Percentiles rank a stretch among this genome's conserved stretches.
These are phyloP conservation scores for Paecilomyces sp. DNA, from an alignment of 2,329 filamentous ascomycete genomes.

Conservation along the genomic window DNA sequence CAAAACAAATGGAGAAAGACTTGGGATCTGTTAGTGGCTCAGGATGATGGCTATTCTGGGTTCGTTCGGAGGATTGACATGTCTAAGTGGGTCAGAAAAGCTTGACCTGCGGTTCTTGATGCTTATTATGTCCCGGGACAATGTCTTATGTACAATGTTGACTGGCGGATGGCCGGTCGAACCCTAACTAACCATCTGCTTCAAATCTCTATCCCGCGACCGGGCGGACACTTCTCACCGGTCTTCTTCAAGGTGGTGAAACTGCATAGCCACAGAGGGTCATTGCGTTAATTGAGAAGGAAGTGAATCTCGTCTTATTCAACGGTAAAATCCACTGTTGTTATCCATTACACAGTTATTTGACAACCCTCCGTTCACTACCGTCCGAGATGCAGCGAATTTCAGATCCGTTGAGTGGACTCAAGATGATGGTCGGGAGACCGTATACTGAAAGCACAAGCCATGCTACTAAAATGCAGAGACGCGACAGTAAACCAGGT, in stretches of 20 bases:
- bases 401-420: too few relatives aligned
- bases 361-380: too few relatives aligned
- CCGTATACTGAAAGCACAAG: too few relatives aligned
- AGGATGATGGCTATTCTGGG: background rate
- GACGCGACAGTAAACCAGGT: too few relatives aligned
- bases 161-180: background rate
- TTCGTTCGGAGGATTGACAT: background rate
- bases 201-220: background rate
- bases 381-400: too few relatives aligned
- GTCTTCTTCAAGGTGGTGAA: background rate
- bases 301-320: too few relatives aligned
- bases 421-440: too few relatives aligned
- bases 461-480: too few relatives aligned
- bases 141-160: background rate
- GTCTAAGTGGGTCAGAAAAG: background rate
- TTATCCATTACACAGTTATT: background rate
- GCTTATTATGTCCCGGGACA: too few relatives aligned
- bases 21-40: background rate
- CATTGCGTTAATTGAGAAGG: too few relatives aligned
- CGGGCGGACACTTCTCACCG: background rate
- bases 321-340: background rate
- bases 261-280: background rate
- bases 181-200: background rate
- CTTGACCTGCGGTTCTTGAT: background rate
- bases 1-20: background rate